Evolutionary conservation across 169 alveolate species (phyloP).

Genomic region (Hepatocystis sp.): DNA sequence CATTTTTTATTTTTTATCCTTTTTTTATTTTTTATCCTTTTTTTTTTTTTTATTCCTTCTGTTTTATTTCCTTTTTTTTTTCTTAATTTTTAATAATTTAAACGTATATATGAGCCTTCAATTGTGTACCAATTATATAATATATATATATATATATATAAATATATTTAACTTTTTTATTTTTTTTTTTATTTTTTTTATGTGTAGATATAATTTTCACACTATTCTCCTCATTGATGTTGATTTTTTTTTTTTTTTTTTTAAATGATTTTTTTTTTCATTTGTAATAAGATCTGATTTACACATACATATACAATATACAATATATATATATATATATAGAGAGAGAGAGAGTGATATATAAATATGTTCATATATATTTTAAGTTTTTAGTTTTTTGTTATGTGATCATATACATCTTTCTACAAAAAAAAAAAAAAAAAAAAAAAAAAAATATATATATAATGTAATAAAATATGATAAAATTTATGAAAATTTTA

Average conservation of each 20-base stretch:
- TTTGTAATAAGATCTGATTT: constrained; percentile 20
- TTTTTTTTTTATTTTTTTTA: not conserved
- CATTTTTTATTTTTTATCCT: constrained; percentile 23
- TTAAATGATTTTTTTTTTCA: constrained; percentile 18
- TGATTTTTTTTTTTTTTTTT: not conserved
- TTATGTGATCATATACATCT: constrained; percentile 14
- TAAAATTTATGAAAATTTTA: not conserved
- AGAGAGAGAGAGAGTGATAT: not conserved
- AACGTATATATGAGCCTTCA: too few relatives aligned
- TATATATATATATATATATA: too few relatives aligned
- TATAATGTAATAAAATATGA: not conserved
- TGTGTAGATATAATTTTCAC: too few relatives aligned
- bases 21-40: constrained; percentile 4
- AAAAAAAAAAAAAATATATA: not conserved
- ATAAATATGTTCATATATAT: constrained; percentile 2
- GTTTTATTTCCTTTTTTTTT: not conserved
- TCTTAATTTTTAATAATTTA: constrained; percentile 13
- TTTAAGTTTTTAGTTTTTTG: not conserved
- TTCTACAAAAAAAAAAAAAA: constrained; percentile 26
- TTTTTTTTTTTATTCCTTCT: not conserved
- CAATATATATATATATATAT: too few relatives aligned
- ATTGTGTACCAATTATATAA: too few relatives aligned
- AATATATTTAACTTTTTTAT: too few relatives aligned
- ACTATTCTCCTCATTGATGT: too few relatives aligned
- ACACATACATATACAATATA: constrained; percentile 2